Evolutionary conservation across 495 filamentous ascomycete genomes (phyloP), one percentile per base, ranked within the genome.

Genomic region (Lasiosphaeria ovina): DNA sequence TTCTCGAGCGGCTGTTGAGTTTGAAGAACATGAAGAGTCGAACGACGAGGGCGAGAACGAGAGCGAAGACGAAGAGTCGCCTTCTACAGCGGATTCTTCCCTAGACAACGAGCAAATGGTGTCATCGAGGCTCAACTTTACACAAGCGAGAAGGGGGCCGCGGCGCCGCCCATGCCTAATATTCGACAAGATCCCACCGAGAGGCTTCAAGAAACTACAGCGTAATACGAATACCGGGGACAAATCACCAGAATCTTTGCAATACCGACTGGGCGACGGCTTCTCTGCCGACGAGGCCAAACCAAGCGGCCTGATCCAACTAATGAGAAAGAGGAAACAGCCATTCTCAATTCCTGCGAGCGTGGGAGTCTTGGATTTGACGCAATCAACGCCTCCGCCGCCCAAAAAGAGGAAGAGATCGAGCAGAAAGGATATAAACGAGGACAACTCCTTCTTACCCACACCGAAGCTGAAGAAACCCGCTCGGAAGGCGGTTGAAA

Each of bases 281-380:
- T 70, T 70, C 50, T 68, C 67, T 7, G 63, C 60, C 9, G 51
- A 56, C 1, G 67, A 70, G 40, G 62, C 62, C 10, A 70, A 52
- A 49, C 65, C 62, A 34, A 61, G 59, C 40, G 65, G 67, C 1
- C 33, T 60, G 32, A 45, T 54, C 14, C 35, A 60, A 12, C 33
- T 65, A 35, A 60, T 51, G 9, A n/a, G 57, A 4, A 61, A 47
- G 40, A 56, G 57, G 10, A 63, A 57, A 45, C 59, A 32, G 7
- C 32, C 44, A 7, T 47, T 31, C 14, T 17, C 44, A 24, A 36
- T 55, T 3, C 32, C 51, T 14, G 42, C 54, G 32, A 35, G 38
- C 16, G 33, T 66, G 1, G 64, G 64, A 14, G n/a, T 55, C 12
- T 54, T 69, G n/a, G 64, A 64, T 34, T 36, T 66, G 24, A 62